Evolutionary conservation across 2,329 filamentous ascomycete genomes (phyloP).

Genomic region (Microdochium paspali): DNA sequence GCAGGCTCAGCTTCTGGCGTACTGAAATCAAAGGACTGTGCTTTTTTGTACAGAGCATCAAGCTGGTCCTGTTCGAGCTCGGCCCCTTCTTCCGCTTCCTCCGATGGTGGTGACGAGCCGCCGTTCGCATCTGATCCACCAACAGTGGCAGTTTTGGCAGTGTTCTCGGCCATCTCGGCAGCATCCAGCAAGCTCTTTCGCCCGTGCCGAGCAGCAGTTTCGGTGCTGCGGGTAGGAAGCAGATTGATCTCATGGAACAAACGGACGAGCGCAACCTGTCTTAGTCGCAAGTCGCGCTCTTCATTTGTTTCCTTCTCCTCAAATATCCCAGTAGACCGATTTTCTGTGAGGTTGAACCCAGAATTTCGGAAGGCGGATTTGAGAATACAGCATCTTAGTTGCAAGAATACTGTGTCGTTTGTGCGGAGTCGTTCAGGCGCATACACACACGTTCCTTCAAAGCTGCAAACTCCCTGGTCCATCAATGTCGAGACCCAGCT

Average conservation of each 20-base stretch:
- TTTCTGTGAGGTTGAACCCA: constrained; percentile 54
- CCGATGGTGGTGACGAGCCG: constrained; percentile 43
- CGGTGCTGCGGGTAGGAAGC: constrained; percentile 64
- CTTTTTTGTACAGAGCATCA: constrained; percentile 88
- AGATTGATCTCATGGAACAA: constrained; percentile 85
- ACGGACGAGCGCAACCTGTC: constrained; percentile 81
- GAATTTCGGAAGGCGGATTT: constrained; percentile 61
- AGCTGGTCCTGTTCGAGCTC: constrained; percentile 94
- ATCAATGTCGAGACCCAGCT: constrained; percentile 88
- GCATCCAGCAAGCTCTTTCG: constrained; percentile 77
- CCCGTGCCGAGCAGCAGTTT: constrained; percentile 66
- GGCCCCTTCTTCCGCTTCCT: constrained; percentile 72
- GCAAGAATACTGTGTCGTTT: constrained; percentile 90
- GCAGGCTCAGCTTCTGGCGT: constrained; percentile 82
- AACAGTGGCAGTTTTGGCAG: constrained; percentile 37
- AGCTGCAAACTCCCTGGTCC: constrained; percentile 80
- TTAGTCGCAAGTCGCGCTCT: constrained; percentile 72
- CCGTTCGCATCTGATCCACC: background rate
- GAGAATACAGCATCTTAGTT: constrained; percentile 70
- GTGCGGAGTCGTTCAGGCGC: constrained; percentile 76
- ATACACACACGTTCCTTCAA: constrained; percentile 83
- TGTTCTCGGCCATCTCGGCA: constrained; percentile 80
- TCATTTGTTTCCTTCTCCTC: constrained; percentile 79
- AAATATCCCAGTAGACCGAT: constrained; percentile 65
- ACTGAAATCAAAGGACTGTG: constrained; percentile 91